Evolutionary conservation across 2,329 filamentous ascomycete species (phyloP).

Genomic region (Alternaria dauci): DNA sequence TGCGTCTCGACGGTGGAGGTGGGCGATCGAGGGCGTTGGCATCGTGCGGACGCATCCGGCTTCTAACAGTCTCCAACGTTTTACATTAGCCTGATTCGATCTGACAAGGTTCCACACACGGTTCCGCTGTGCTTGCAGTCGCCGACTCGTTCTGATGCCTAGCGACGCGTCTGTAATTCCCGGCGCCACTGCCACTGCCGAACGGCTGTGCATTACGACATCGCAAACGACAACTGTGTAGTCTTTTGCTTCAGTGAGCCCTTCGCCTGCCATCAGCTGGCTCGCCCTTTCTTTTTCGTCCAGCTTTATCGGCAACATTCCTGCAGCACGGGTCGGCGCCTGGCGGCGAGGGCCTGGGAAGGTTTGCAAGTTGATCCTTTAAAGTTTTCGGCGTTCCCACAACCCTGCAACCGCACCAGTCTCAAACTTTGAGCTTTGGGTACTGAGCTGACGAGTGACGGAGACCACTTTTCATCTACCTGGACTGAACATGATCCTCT

Average conservation of each 20-base stretch:
- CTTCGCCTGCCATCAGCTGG: slow-evolving; percentile 16
- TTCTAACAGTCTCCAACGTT: slow-evolving; percentile 43
- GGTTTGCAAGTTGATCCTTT: slow-evolving; percentile 43
- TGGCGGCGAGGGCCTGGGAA: slow-evolving; percentile 35
- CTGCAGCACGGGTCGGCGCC: slow-evolving; percentile 36
- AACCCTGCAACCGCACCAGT: slow-evolving; percentile 50
- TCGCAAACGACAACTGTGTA: slow-evolving; percentile 12
- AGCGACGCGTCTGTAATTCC: slow-evolving; percentile 22
- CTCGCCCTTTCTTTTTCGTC: slow-evolving; percentile 16
- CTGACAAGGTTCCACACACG: slow-evolving; percentile 40
- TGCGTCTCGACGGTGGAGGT: slow-evolving; percentile 4
- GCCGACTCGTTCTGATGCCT: slow-evolving; percentile 21
- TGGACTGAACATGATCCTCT: slow-evolving; percentile 31
- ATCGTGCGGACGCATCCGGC: slow-evolving; percentile 41
- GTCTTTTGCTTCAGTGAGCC: slow-evolving; percentile 8
- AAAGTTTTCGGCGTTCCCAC: slow-evolving; percentile 49
- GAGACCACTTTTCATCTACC: slow-evolving; percentile 42
- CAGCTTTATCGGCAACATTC: slow-evolving; percentile 26
- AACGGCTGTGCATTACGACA: slow-evolving; percentile 24
- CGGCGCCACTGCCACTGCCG: slow-evolving; percentile 26
- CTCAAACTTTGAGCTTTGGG: slow-evolving; percentile 46
- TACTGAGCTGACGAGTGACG: slow-evolving; percentile 38
- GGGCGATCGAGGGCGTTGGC: slow-evolving; percentile 14
- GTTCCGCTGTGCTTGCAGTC: slow-evolving; percentile 20
- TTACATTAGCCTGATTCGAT: slow-evolving; percentile 49